Conservation (phyloP, 2,329 filamentous ascomycete species). For the Neobulgaria alba region DNA sequence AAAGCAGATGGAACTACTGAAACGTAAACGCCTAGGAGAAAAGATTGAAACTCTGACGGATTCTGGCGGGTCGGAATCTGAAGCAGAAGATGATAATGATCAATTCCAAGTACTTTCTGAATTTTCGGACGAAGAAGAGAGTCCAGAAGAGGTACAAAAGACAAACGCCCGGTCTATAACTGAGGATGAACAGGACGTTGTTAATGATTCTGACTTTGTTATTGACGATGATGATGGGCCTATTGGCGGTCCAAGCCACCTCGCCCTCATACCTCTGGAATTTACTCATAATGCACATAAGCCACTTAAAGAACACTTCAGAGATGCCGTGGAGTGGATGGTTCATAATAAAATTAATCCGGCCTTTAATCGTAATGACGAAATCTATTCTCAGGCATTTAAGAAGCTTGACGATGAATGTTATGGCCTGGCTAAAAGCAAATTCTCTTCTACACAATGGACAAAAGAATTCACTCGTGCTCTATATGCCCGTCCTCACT, state of each 20-base stretch:
- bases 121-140: conserved; percentile 37
- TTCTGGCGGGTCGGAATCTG: conserved; percentile 28
- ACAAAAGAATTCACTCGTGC: conserved; percentile 55
- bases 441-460: conserved; percentile 67
- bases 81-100: conserved; percentile 8
- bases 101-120: conserved; percentile 37
- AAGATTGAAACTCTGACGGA: conserved; percentile 31
- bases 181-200: conserved; percentile 6
- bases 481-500: conserved; percentile 55
- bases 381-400: conserved; percentile 61
- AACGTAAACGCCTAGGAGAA: conserved; percentile 33
- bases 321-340: conserved; percentile 69
- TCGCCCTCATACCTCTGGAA: conserved; percentile 50
- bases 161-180: not conserved
- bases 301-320: conserved; percentile 64
- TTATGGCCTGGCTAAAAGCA: conserved; percentile 56
- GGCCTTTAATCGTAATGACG: conserved; percentile 52
- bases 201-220: conserved; percentile 47
- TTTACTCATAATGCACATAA: conserved; percentile 60
- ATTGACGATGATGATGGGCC: conserved; percentile 47
- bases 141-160: conserved; percentile 2
- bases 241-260: conserved; percentile 45
- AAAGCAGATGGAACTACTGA: conserved; percentile 34
- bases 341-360: conserved; percentile 72
- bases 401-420: conserved; percentile 65